Evolutionary conservation across 768 basidiomycete species (phyloP).

Genomic region (Hygrophorus russula): DNA sequence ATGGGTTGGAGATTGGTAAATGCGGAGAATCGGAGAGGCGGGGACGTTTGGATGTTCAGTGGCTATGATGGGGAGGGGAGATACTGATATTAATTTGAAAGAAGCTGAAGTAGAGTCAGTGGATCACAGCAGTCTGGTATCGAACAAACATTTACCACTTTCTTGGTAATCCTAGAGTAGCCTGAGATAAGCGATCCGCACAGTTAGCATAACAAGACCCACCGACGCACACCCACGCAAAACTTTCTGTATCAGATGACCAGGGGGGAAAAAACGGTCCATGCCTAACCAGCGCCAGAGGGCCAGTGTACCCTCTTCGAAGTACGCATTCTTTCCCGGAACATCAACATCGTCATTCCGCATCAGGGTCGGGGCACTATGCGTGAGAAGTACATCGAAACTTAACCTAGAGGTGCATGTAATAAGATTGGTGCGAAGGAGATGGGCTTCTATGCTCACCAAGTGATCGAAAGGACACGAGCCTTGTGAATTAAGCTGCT

Average conservation of each 20-base stretch:
- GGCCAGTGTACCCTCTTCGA: conserved; percentile 39
- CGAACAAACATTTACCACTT: conserved; percentile 39
- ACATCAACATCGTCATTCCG: conserved; percentile 14
- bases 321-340: conserved; percentile 13
- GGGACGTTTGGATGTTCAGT: not conserved
- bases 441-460: conserved; percentile 25
- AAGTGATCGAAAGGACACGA: conserved; percentile 49
- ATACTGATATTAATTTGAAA: conserved; percentile 48
- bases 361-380: conserved; percentile 44
- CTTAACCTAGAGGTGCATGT: conserved; percentile 33
- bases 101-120: conserved; percentile 32
- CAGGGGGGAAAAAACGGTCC: conserved; percentile 51
- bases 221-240: conserved; percentile 55
- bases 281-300: conserved; percentile 64
- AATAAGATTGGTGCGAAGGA: conserved; percentile 1
- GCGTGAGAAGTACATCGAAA: conserved; percentile 41
- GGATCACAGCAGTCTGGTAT: not conserved
- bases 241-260: conserved; percentile 18
- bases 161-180: conserved; percentile 60
- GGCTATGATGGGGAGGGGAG: conserved; percentile 26
- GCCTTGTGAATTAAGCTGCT: conserved; percentile 56
- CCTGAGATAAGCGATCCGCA: not conserved
- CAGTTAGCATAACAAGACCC: conserved; percentile 12
- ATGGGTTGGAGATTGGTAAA: conserved; percentile 32
- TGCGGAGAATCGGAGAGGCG: conserved; percentile 22